Conservation (phyloP, 306 rosid genomes). For the Quercus suber region DNA sequence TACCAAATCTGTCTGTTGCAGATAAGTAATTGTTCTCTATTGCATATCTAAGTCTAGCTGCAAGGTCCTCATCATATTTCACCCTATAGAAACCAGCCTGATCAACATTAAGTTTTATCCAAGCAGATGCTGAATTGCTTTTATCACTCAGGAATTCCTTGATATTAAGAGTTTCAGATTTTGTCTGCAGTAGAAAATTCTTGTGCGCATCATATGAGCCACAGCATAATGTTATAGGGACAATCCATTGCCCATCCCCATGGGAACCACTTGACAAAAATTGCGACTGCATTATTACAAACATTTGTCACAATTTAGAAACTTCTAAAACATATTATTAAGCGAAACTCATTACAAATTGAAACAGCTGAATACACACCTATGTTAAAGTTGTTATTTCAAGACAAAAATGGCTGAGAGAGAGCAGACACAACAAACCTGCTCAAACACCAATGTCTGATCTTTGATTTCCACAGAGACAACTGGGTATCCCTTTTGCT, state of each 20-base stretch:
- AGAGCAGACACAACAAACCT: conserved; percentile 48
- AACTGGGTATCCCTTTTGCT: conserved; percentile 92
- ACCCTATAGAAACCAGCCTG: conserved; percentile 97
- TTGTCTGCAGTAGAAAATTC: conserved; percentile 63
- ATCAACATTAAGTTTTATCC: conserved; percentile 90
- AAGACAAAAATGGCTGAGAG: background rate
- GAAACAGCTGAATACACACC: background rate
- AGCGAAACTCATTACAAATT: background rate
- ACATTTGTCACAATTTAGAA: background rate
- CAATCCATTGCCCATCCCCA: conserved; percentile 86
- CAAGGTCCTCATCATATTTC: conserved; percentile 76
- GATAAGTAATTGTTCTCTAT: conserved; percentile 63
- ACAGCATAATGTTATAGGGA: conserved; percentile 70
- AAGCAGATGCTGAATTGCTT: conserved; percentile 29
- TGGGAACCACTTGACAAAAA: conserved; percentile 76
- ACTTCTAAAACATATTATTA: background rate
- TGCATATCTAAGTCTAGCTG: conserved; percentile 71
- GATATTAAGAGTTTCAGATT: conserved; percentile 54
- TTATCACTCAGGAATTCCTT: conserved; percentile 42
- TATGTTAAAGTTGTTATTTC: background rate
- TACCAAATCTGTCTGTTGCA: conserved; percentile 86
- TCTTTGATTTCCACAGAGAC: conserved; percentile 60
- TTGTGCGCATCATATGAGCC: conserved; percentile 67
- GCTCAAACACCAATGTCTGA: conserved; percentile 74
- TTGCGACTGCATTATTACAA: conserved; percentile 55